These are phyloP conservation scores for Aspergillus transmontanensis DNA, from an alignment of 2,329 filamentous ascomycete genomes.

Conservation along the genomic window DNA sequence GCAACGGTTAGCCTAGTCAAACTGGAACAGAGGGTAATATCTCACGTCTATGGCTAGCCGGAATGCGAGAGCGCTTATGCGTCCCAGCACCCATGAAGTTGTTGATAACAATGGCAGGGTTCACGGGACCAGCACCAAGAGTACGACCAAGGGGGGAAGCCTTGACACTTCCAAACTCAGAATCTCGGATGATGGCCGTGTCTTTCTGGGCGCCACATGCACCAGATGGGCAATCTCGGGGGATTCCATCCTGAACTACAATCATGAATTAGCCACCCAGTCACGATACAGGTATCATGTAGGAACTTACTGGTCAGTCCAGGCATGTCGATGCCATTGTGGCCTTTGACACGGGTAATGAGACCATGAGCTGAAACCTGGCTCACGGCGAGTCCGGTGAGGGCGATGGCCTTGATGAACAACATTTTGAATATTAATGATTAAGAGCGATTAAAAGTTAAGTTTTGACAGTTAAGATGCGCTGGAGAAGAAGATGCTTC, in stretches of 20 bases:
- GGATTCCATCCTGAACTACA: conserved; percentile 64
- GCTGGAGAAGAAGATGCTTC: background rate
- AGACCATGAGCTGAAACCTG: conserved; percentile 61
- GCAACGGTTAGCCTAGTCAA: conserved; percentile 26
- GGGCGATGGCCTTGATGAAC: background rate
- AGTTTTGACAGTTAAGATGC: background rate
- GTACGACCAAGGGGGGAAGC: conserved; percentile 67
- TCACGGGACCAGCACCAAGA: conserved; percentile 60
- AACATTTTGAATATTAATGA: conserved; percentile 1
- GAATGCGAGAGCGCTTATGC: background rate
- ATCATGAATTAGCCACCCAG: conserved; percentile 7
- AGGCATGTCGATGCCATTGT: conserved; percentile 65
- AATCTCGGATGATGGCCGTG: conserved; percentile 68
- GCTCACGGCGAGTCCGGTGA: conserved; percentile 10
- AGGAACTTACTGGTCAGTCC: conserved; percentile 55
- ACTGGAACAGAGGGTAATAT: no score
- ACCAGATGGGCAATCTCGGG: conserved; percentile 66
- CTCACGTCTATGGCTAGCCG: background rate
- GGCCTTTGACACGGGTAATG: conserved; percentile 58
- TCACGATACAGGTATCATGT: background rate
- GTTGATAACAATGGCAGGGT: conserved; percentile 59
- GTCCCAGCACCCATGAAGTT: conserved; percentile 58
- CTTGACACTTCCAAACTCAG: conserved; percentile 58
- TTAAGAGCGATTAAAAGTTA: background rate
- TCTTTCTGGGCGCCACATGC: conserved; percentile 67